phyloP scores from a whole-genome alignment of 2,329 filamentous ascomycete species.

The Ophiognomonia clavigignenti-juglandacearum region DNA sequence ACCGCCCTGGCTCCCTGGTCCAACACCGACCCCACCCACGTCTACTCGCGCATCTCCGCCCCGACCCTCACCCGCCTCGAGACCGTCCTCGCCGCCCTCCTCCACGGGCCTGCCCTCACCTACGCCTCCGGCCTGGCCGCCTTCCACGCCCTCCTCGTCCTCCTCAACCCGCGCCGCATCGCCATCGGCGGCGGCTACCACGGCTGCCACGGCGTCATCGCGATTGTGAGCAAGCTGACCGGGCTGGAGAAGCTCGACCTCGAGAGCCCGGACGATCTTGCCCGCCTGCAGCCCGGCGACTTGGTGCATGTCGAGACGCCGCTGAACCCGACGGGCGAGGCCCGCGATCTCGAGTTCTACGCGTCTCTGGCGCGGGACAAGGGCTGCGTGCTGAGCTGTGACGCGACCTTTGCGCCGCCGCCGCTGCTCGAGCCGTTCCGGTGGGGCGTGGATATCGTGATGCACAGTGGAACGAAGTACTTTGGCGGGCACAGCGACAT shows the following conservation, averaged over 20 bases:
- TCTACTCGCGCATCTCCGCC: constrained; percentile 67
- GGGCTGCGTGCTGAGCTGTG: constrained; percentile 76
- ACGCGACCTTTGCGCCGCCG: constrained; percentile 90
- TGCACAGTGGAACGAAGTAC: constrained; percentile 96
- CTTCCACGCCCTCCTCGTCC: constrained; percentile 83
- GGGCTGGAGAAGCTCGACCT: constrained; percentile 70
- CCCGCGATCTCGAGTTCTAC: constrained; percentile 66
- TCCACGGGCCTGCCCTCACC: constrained; percentile 65
- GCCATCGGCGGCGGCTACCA: constrained; percentile 86
- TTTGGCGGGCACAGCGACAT: constrained; percentile 93
- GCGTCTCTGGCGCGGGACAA: constrained; percentile 65
- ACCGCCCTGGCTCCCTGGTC: constrained; percentile 50
- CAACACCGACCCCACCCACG: constrained; percentile 46
- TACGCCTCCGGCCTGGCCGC: constrained; percentile 84
- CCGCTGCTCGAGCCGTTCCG: constrained; percentile 81
- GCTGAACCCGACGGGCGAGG: constrained; percentile 83
- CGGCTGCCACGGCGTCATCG: constrained; percentile 83
- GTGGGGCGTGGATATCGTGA: constrained; percentile 76
- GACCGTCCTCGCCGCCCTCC: constrained; percentile 68
- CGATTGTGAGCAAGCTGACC: constrained; percentile 68
- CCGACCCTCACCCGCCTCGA: constrained; percentile 85
- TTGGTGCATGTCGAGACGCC: constrained; percentile 91
- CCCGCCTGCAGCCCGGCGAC: constrained; percentile 69
- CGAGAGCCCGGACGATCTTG: constrained; percentile 37
- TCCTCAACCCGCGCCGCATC: constrained; percentile 74